A percentile compares a stretch with the other conserved stretches of the same genome.
phyloP scores from a whole-genome alignment of 1,284 basidiomycete genomes.

The Leccinum fuscescens region DNA sequence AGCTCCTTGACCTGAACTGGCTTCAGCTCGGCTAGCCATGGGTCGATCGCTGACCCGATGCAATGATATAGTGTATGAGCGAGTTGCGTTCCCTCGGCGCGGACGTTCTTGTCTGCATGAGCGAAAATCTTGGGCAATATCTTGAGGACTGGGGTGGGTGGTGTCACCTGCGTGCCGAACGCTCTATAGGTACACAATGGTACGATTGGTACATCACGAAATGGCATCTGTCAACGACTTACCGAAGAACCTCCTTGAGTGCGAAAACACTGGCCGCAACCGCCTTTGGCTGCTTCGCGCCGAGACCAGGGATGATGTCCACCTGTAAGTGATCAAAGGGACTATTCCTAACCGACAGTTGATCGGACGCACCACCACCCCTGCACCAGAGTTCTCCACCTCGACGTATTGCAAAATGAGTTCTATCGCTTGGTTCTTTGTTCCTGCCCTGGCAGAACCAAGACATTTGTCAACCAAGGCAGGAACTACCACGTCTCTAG shows the following conservation, averaged over 20 bases:
- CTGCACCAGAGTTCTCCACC: conserved; percentile 87
- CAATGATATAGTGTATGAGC: conserved; percentile 82
- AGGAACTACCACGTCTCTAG: conserved; percentile 80
- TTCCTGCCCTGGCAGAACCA: conserved; percentile 87
- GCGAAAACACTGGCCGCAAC: conserved; percentile 82
- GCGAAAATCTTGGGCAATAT: conserved; percentile 90
- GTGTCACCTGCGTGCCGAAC: conserved; percentile 81
- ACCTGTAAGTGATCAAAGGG: conserved; percentile 46
- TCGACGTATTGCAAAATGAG: conserved; percentile 90
- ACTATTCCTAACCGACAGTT: conserved; percentile 20
- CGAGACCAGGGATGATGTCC: conserved; percentile 82
- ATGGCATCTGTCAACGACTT: conserved; percentile 15
- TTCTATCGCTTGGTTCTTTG: conserved; percentile 88
- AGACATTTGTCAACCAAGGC: conserved; percentile 95
- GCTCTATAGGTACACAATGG: conserved; percentile 43
- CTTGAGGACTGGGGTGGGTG: conserved; percentile 82
- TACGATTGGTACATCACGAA: not conserved
- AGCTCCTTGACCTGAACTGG: conserved; percentile 98
- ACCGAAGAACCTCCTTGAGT: conserved; percentile 75
- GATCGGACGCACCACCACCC: conserved; percentile 75
- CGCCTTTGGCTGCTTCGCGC: conserved; percentile 93
- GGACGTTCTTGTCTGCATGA: conserved; percentile 94
- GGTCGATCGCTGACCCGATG: conserved; percentile 85
- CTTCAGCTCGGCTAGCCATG: conserved; percentile 90
- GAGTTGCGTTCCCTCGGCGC: conserved; percentile 85